Evolutionary conservation across 139 green algal genomes (phyloP).

Genomic region (Cymbomonas tetramitiformis): DNA sequence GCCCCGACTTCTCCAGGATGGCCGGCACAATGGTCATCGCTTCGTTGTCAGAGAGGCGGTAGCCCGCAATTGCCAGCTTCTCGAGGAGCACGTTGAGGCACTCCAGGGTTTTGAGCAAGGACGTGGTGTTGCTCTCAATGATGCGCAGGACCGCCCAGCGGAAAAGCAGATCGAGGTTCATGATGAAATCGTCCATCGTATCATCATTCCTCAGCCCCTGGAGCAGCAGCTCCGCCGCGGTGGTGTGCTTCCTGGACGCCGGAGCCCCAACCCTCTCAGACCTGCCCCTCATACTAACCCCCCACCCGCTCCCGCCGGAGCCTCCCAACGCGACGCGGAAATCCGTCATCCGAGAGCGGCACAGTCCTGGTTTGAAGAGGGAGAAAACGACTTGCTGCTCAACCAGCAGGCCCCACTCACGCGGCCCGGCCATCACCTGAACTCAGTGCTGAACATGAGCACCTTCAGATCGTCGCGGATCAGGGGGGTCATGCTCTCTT

Average conservation of each 20-base stretch:
- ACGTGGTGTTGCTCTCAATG: slow-evolving; percentile 33
- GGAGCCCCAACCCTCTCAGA: too few species aligned
- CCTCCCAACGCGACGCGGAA: too few species aligned
- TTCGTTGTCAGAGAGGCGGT: slow-evolving; percentile 68
- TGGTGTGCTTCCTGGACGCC: not conserved
- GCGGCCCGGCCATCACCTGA: too few species aligned
- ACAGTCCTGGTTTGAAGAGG: too few species aligned
- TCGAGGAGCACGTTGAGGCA: slow-evolving; percentile 19
- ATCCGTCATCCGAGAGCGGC: too few species aligned
- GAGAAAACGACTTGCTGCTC: too few species aligned
- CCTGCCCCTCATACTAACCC: too few species aligned
- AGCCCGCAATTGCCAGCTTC: slow-evolving; percentile 16
- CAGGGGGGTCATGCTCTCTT: not conserved
- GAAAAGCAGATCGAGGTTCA: slow-evolving; percentile 62
- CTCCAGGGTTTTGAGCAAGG: slow-evolving; percentile 20
- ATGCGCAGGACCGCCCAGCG: slow-evolving; percentile 64
- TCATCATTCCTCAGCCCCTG: not conserved
- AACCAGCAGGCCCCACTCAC: too few species aligned
- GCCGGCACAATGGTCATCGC: slow-evolving; percentile 65
- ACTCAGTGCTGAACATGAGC: slow-evolving; percentile 29
- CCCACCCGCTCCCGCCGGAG: too few species aligned
- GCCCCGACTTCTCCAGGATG: slow-evolving; percentile 80
- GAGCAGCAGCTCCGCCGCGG: not conserved
- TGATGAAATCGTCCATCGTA: slow-evolving; percentile 19
- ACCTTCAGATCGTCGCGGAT: slow-evolving; percentile 26